These are phyloP conservation scores for Penicillium paneum DNA, from an alignment of 2,329 filamentous ascomycete genomes.

Conservation along the genomic window DNA sequence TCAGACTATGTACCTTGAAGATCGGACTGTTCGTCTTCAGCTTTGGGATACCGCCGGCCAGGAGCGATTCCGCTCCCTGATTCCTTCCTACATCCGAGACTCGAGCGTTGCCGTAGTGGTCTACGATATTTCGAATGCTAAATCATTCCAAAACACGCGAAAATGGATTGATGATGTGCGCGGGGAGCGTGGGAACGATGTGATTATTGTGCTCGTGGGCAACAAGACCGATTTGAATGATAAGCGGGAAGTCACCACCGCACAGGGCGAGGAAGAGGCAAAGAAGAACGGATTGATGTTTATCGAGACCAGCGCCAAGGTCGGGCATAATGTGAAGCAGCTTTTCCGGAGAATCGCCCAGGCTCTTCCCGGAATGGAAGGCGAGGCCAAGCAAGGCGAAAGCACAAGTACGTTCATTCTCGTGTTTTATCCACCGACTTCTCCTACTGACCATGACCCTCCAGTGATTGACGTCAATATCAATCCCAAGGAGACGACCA, in stretches of 20 bases:
- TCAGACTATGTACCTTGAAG: conserved; percentile 98
- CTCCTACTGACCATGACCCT: conserved; percentile 24
- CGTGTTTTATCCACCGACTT: not conserved
- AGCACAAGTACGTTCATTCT: conserved; percentile 66
- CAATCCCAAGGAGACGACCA: conserved; percentile 62
- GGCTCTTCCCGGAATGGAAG: conserved; percentile 95
- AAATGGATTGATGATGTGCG: conserved; percentile 99
- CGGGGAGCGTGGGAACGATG: conserved; percentile 94
- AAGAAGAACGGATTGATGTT: conserved; percentile 99
- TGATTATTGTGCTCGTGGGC: conserved; percentile 96
- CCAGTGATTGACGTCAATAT: conserved; percentile 95
- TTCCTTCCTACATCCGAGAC: conserved; percentile 98
- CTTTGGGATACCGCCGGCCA: conserved; percentile 98
- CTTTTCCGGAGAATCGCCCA: conserved; percentile 98
- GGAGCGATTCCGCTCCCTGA: conserved; percentile 93
- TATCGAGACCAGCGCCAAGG: conserved; percentile 96
- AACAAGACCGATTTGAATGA: conserved; percentile 99
- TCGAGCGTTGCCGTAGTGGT: conserved; percentile 97
- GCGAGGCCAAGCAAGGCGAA: conserved; percentile 72
- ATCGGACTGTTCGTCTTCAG: conserved; percentile 93
- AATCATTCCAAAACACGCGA: conserved; percentile 96
- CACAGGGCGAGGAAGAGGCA: conserved; percentile 95
- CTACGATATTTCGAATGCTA: conserved; percentile 95
- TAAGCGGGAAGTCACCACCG: conserved; percentile 94
- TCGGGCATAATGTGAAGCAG: conserved; percentile 96